Evolutionary conservation across 345 rosid genomes (phyloP).

Genomic region (Viola odorata): DNA sequence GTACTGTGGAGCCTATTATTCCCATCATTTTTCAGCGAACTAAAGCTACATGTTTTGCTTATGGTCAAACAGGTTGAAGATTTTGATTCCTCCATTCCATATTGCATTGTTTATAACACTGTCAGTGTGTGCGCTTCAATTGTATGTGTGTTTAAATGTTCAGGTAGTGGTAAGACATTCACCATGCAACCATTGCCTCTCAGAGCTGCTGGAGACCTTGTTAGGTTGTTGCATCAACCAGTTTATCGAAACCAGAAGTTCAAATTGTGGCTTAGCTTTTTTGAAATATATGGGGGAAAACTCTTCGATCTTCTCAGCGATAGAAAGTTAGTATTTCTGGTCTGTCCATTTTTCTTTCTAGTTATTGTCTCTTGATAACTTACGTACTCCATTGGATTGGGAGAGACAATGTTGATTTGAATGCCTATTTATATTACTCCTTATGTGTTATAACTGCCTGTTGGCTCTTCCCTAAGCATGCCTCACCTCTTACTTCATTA

Average conservation of each 20-base stretch:
- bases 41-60: conserved; percentile 99
- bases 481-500: not conserved
- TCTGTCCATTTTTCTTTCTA: conserved; percentile 7
- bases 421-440: conserved; percentile 3
- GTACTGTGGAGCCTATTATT: conserved; percentile 86
- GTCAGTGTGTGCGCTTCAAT: not conserved
- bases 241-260: conserved; percentile 73
- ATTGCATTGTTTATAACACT: conserved; percentile 3
- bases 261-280: conserved; percentile 93
- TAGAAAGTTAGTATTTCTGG: conserved; percentile 59
- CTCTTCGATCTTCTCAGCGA: conserved; percentile 88
- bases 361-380: conserved; percentile 1
- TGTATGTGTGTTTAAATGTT: conserved; percentile 15
- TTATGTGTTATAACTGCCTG: not conserved
- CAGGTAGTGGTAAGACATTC: conserved; percentile 98
- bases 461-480: not conserved
- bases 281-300: conserved; percentile 98
- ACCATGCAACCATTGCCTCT: conserved; percentile 99
- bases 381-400: not conserved
- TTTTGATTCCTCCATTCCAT: not conserved
- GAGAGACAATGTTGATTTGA: conserved; percentile 1
- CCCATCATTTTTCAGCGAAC: conserved; percentile 88
- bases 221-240: conserved; percentile 83
- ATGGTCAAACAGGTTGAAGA: conserved; percentile 92
- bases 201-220: conserved; percentile 77